Base-by-base conservation (phyloP, 768 basidiomycete species). In the Rhodotorula kratochvilovae region DNA sequence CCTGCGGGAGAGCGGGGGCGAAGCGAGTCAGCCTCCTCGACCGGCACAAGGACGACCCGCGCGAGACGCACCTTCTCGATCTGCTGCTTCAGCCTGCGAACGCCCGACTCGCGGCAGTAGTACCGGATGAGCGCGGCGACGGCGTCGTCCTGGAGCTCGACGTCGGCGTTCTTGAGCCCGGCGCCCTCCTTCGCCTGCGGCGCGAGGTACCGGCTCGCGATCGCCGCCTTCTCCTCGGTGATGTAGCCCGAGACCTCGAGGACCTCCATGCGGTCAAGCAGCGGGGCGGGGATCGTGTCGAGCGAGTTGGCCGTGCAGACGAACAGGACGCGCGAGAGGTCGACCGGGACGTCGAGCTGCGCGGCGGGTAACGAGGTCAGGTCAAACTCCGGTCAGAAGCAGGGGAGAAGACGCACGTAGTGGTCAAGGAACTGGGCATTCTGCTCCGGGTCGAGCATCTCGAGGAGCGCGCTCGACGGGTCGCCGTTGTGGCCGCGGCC, bases 41-140 rank as follows among this genome's bases (percentile, higher is more conserved):
- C 7, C 23, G 23, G 19, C 17, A 27, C 23, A 12, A 12, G 48
- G 27, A 50, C 21, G 25, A 23, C 11, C n/a, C n/a, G n/a, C n/a
- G n/a, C n/a, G 2, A 35, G 25, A 72, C 75, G 63, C 66, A 92
- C 92, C 87, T 98, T 98, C 78, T 99, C 95, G 65, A 99, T 95
- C 77, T 94, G 90, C 82, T 99, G 98, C 87, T 98, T 98, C 79
- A 99, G 78, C 78, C 93, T 92, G 60, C 96, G 84, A 42, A 99
- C 96, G 55, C 96, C 96, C 76, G 92, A 95, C 83, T 99, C 96
- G 33, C 96, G 86, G 79, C 92, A 94, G 81, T 98, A 98, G 80
- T 93, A 97, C 79, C 94, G 90, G 82, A 99, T 98, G 63, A 99
- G 84, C 19, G 86, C 82, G 75, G 94, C 91, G 56, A 98, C 88